phyloP scores from a whole-genome alignment of 176 grass and related monocot species.

The Thinopyrum elongatum region DNA sequence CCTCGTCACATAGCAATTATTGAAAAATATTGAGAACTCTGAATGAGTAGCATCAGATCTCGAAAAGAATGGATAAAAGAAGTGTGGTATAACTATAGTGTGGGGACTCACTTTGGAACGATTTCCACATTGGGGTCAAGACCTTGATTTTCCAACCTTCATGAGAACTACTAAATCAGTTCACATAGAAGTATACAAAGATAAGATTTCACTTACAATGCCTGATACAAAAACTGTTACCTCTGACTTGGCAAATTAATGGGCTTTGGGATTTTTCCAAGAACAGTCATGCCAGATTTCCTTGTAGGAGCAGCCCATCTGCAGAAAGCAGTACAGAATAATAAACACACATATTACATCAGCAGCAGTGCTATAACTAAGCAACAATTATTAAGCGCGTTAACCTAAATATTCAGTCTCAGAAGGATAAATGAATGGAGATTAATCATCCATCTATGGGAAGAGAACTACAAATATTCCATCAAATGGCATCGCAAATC shows the following conservation, averaged over 20 bases:
- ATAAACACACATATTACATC: background rate
- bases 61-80: background rate
- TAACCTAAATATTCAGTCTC: background rate
- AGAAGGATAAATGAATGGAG: background rate
- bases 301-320: conserved; percentile 81
- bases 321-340: conserved; percentile 26
- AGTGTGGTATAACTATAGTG: background rate
- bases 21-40: conserved; percentile 17
- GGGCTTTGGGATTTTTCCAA: conserved; percentile 97
- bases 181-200: conserved; percentile 4
- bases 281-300: conserved; percentile 98
- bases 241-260: conserved; percentile 97
- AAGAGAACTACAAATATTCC: background rate
- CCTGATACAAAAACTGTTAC: conserved; percentile 42
- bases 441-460: background rate
- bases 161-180: conserved; percentile 46
- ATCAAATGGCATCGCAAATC: background rate
- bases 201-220: background rate
- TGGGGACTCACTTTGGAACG: conserved; percentile 84
- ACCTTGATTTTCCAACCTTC: conserved; percentile 98
- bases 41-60: background rate
- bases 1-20: conserved; percentile 7
- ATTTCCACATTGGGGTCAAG: conserved; percentile 94
- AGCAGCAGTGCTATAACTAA: background rate
- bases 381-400: background rate